phyloP scores from a whole-genome alignment of 1,284 basidiomycete genomes.

The Melampsora larici-populina region DNA sequence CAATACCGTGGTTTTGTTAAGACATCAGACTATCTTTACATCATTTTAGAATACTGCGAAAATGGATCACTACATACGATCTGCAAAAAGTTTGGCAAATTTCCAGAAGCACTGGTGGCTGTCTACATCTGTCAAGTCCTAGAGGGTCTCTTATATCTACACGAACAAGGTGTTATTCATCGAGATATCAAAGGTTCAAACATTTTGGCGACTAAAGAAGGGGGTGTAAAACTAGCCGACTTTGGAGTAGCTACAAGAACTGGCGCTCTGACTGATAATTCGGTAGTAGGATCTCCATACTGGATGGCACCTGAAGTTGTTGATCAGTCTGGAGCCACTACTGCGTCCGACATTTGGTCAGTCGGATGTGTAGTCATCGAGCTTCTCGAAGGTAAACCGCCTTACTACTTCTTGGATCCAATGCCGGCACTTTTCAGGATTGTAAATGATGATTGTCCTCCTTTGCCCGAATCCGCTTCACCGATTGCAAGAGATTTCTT shows the following conservation, averaged over 20 bases:
- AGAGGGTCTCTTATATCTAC: slow-evolving; percentile 86
- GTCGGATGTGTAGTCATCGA: slow-evolving; percentile 97
- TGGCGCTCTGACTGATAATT: slow-evolving; percentile 71
- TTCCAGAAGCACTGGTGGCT: slow-evolving; percentile 90
- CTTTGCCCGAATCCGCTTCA: slow-evolving; percentile 88
- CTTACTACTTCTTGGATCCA: slow-evolving; percentile 89
- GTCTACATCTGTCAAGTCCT: slow-evolving; percentile 90
- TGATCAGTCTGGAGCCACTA: slow-evolving; percentile 92
- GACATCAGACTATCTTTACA: slow-evolving; percentile 87
- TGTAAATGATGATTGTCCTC: slow-evolving; percentile 93
- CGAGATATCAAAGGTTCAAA: slow-evolving; percentile 99
- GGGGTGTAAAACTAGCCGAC: slow-evolving; percentile 90
- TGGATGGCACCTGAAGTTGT: slow-evolving; percentile 99
- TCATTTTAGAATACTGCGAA: slow-evolving; percentile 92
- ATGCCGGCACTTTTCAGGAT: slow-evolving; percentile 98
- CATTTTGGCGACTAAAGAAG: slow-evolving; percentile 95
- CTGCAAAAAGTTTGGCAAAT: slow-evolving; percentile 92
- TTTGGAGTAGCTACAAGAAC: slow-evolving; percentile 69
- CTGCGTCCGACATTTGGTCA: slow-evolving; percentile 93
- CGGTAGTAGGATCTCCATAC: slow-evolving; percentile 93
- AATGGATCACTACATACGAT: slow-evolving; percentile 94
- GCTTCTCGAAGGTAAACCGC: slow-evolving; percentile 88
- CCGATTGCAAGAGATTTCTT: slow-evolving; percentile 86
- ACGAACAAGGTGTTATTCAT: slow-evolving; percentile 96
- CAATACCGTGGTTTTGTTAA: slow-evolving; percentile 98